These are phyloP conservation scores for Incumbomyces delicatus DNA, from an alignment of 2,329 filamentous ascomycete species.

Conservation along the genomic window DNA sequence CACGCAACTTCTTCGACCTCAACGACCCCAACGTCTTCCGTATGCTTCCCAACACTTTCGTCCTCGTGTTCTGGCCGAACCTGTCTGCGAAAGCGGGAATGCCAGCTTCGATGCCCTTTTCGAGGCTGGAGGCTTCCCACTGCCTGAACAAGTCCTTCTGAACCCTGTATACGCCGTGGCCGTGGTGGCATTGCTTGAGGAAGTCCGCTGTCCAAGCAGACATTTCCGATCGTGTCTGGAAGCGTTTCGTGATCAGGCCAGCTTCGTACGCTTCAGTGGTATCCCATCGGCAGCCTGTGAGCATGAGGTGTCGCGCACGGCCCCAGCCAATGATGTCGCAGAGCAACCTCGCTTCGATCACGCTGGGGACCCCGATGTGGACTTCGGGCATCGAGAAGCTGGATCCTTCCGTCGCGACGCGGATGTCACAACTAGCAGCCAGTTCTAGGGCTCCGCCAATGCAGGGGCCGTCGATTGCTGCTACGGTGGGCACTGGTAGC, in stretches of 20 bases:
- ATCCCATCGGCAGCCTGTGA: conserved; percentile 8
- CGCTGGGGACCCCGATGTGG: conserved; percentile 15
- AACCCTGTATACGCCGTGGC: conserved; percentile 7
- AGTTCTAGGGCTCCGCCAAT: conserved; percentile 15
- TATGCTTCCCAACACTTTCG: too few species aligned
- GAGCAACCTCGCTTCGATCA: conserved; percentile 16
- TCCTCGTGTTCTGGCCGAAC: not conserved
- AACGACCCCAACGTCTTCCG: too few species aligned
- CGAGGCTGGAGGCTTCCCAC: conserved; percentile 23
- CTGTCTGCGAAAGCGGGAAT: conserved; percentile 22
- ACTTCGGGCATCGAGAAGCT: conserved; percentile 19
- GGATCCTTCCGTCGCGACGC: conserved; percentile 9
- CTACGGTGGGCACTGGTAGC: conserved; percentile 3
- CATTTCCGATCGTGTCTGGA: not conserved
- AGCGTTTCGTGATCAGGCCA: conserved; percentile 12
- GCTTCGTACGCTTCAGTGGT: conserved; percentile 6
- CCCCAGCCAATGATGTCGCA: conserved; percentile 20
- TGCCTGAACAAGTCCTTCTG: conserved; percentile 16
- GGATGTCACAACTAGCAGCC: conserved; percentile 19
- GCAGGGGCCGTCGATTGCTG: conserved; percentile 13
- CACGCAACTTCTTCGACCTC: too few species aligned
- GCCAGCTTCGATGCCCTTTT: conserved; percentile 21
- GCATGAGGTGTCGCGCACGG: conserved; percentile 13
- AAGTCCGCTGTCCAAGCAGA: not conserved
- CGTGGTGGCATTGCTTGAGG: not conserved